Evolutionary conservation across 768 basidiomycete species (phyloP).

Genomic region (Zangia roseola): DNA sequence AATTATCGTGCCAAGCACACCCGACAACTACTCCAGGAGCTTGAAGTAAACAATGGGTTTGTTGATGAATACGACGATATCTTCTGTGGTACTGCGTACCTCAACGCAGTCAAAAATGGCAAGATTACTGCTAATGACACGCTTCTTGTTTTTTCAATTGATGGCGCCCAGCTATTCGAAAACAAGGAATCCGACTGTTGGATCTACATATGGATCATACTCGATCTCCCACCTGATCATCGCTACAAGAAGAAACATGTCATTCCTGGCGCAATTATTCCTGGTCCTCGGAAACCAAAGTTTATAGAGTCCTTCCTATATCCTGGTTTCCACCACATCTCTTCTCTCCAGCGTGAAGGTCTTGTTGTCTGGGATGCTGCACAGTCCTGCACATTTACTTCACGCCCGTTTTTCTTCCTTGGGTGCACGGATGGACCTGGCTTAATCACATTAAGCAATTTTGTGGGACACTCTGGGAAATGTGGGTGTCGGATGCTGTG

Average conservation of each 20-base stretch:
- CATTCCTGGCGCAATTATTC: background rate
- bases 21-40: too few relatives aligned
- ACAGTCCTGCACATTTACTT: background rate
- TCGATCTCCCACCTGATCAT: background rate
- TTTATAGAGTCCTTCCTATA: slow-evolving; percentile 27
- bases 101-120: too few relatives aligned
- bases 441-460: slow-evolving; percentile 28
- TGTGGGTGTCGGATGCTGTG: slow-evolving; percentile 29
- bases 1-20: too few relatives aligned
- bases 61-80: too few relatives aligned
- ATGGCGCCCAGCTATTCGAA: background rate
- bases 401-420: slow-evolving; percentile 14
- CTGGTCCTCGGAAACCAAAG: slow-evolving; percentile 37
- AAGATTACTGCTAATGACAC: too few relatives aligned
- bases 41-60: too few relatives aligned
- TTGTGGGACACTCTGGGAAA: slow-evolving; percentile 36
- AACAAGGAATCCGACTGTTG: background rate
- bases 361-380: slow-evolving; percentile 22
- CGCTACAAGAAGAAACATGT: background rate
- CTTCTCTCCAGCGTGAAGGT: slow-evolving; percentile 19
- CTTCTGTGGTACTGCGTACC: too few relatives aligned
- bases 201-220: background rate
- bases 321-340: slow-evolving; percentile 13
- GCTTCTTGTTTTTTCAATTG: background rate
- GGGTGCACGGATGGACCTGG: slow-evolving; percentile 36